Evolutionary conservation across 139 green algal genomes (phyloP).

Genomic region (Edaphochlamys debaryana): DNA sequence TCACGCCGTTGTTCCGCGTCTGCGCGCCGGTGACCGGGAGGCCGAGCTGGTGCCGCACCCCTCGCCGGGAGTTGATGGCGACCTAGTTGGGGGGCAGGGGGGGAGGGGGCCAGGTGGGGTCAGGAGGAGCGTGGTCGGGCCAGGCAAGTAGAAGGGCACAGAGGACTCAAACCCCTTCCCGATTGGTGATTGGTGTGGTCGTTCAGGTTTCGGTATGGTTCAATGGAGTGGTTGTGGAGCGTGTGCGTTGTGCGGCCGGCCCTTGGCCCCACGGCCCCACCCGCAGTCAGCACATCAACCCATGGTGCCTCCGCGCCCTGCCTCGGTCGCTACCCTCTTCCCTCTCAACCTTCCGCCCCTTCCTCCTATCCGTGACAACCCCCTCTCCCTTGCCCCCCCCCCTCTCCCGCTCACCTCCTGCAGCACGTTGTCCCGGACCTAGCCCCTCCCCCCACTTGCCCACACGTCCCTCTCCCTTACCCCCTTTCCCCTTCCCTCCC

Average conservation of each 20-base stretch:
- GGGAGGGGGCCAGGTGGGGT: background rate
- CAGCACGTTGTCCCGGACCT: background rate
- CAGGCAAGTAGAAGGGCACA: background rate
- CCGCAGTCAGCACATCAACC: too few relatives aligned
- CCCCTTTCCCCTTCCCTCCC: background rate
- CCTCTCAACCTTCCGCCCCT: too few relatives aligned
- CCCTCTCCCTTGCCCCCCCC: background rate
- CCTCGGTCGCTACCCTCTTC: too few relatives aligned
- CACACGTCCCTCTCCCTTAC: too few relatives aligned
- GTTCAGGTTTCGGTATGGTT: too few relatives aligned
- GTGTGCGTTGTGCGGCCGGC: too few relatives aligned
- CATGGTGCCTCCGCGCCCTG: too few relatives aligned
- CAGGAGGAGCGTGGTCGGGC: background rate
- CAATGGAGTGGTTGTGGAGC: too few relatives aligned
- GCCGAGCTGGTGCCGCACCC: slow-evolving; percentile 30
- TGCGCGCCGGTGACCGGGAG: slow-evolving; percentile 14
- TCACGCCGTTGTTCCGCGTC: slow-evolving; percentile 40
- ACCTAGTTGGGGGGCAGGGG: background rate
- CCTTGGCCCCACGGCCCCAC: too few relatives aligned
- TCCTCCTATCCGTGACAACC: too few relatives aligned
- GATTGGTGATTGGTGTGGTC: too few relatives aligned
- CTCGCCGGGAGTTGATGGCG: slow-evolving; percentile 16
- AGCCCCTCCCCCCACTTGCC: too few relatives aligned
- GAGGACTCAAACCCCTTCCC: background rate
- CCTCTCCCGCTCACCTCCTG: background rate